Evolutionary conservation across 192 early-diverging fungal species (phyloP).

Genomic region (Paraglomus brasilianum): DNA sequence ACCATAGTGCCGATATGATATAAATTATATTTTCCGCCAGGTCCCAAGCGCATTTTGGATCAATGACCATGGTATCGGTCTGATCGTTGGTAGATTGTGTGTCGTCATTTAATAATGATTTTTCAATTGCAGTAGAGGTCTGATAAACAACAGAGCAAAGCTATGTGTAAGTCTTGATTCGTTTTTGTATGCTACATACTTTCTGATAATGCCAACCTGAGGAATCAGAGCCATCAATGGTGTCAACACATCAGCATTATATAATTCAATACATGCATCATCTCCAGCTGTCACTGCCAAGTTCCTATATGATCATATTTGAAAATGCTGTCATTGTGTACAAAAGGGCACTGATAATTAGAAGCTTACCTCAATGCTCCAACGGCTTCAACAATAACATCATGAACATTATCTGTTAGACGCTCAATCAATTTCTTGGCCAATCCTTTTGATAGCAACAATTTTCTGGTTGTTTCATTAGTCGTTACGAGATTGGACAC

Average conservation of each 20-base stretch:
- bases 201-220: slow-evolving; percentile 34
- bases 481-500: slow-evolving; percentile 75
- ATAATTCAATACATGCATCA: slow-evolving; percentile 59
- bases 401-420: slow-evolving; percentile 67
- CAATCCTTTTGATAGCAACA: slow-evolving; percentile 74
- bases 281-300: slow-evolving; percentile 53
- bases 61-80: slow-evolving; percentile 36
- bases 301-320: slow-evolving; percentile 46
- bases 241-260: slow-evolving; percentile 53
- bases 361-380: slow-evolving; percentile 63
- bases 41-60: slow-evolving; percentile 54
- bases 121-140: slow-evolving; percentile 36
- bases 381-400: slow-evolving; percentile 70
- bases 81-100: too few species aligned
- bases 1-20: slow-evolving; percentile 54
- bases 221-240: slow-evolving; percentile 51
- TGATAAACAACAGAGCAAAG: neutral
- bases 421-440: slow-evolving; percentile 65
- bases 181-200: too few species aligned
- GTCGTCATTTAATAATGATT: neutral
- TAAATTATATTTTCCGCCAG: slow-evolving; percentile 59
- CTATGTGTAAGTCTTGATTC: too few species aligned
- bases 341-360: neutral
- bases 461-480: slow-evolving; percentile 61
- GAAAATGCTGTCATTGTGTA: neutral